Evolutionary conservation across 2,329 filamentous ascomycete genomes (phyloP), one percentile per base, ranked within the genome.

Genomic region (Aciculosporium take): DNA sequence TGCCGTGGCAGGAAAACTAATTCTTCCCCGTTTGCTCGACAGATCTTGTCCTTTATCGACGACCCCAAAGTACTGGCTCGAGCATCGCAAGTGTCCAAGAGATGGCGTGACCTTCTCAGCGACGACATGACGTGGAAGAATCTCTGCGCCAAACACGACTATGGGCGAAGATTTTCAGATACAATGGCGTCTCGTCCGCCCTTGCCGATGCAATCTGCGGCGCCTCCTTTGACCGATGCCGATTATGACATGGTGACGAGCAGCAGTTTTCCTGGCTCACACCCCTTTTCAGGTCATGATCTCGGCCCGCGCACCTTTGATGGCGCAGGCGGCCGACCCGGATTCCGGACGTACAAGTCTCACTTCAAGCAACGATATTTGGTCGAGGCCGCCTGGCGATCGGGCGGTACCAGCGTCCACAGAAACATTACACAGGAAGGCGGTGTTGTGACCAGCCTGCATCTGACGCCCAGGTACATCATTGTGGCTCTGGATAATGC

Each of bases 61-160:
- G 91, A 98, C 56, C 88, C 91, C 1, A 91, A 88, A 58, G 93
- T 93, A 3, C 71, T 98, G 36, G 89, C 88, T 30, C 76, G 91
- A 57, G 84, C 91, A 40, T 94, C 89, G 5, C 89, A 96, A 59
- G 91, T 98, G n/a, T 98, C 91, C 41, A 79, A 79, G 49, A 76
- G 88, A 58, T 98, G 91, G 91, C 76, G 85, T 48, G 88, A 95
- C 60, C 71, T 98, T 7, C 71, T 98, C 38, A 89, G 83, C 56
- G 91, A 98, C 59, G 91, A 98, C 60, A 88, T 95, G 64, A 94
- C 91, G 1, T 98, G 91, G 91, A 95, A 94, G 66, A 86, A 91
- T 46, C 72, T 98, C 17, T 96, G 89, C 58, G 86, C 93, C 49
- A 95, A 94, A 63, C 89, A 94, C 59, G 87, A 91, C 46, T 98